Evolutionary conservation across 108 stramenopile species (phyloP), one percentile per base, ranked within the genome.

Genomic region (Cylindrotheca closterium): DNA sequence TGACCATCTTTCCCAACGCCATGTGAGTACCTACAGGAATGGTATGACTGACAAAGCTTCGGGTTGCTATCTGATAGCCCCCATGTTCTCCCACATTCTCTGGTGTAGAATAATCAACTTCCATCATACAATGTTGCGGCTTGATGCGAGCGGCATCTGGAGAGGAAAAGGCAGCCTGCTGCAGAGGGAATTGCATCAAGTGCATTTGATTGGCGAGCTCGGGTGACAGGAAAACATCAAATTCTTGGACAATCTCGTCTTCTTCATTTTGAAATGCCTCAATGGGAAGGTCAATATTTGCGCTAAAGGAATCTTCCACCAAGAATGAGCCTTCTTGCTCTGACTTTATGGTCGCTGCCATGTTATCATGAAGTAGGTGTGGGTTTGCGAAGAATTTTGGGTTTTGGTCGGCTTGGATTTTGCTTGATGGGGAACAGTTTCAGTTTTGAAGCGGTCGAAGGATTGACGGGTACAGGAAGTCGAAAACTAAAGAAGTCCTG

Each of bases 181-280:
- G 79, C 12, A 91, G 72, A 12, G 93, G 93, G 68, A 81, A 94
- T 65, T 94, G 93, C 26, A 94, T 67, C 46, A 94, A 56, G 63
- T 85, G 70, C 3, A 94, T 46, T 24, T 80, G 78, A 7, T 58
- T 27, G 17, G 82, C 59, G 17, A 91, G 79, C 26, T 77, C 71
- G 19, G 87, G 93, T 5, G 87, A 91, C 51, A 91, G 67, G 72
- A 70, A 94, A 7, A 94, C 93, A 47, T 90, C 87, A 32, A 94
- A 91, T 60, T 79, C 87, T 31, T 86, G 85, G 45, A 91, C 78
- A 22, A 94, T 72, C 75, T 79, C 79, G 58, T 93, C 87, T 34
- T 80, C 83, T 4, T 65, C 82, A 51, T 19, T 51, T 51, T 10
- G 51, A 15, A 42, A n/a, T n/a, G n/a, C n/a, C n/a, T n/a, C n/a